Base-by-base conservation (phyloP, 108 stramenopile species). In the Skeletonema marinoi region DNA sequence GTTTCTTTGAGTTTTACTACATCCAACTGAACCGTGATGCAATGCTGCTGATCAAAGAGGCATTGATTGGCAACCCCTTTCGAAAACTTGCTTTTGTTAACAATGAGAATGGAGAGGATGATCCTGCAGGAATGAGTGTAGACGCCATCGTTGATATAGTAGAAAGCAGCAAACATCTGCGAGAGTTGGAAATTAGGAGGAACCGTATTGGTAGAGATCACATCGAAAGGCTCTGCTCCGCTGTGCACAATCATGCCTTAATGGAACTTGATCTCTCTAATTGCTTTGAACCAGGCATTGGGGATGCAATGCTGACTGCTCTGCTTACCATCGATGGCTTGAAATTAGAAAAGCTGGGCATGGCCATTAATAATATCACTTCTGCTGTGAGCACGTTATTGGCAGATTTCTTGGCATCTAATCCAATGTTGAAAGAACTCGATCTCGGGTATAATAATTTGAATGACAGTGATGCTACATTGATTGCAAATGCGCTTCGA, bases 321-420 rank as follows among this genome's bases (percentile, higher is more conserved):
- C 63, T 64, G 12, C 63, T 64, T 7, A 38, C 29, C 0, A 10
- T 0, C 25, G 63, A 0, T 17, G 63, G 11, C 1, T 38, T 19
- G 36, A 13, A 64, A 2, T 39, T 64, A 39, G 36, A 64, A 11
- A 38, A 8, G 35, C 35, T 64, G 1, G 19, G 3, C 19, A 19
- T 64, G 36, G 9, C 21, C 8, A 0, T 0, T 1, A 64, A 64
- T 9, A 12, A 13, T 9, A 64, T 64, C 63, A 38, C 31, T 1
- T 38, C 32, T 7, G 7, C 1, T 35, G 32, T 5, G 19, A 39
- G 6, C 33, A 39, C 32, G 9, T 0, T 19, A 19, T 38, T 64
- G 63, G n/a, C 63, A 38, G 32, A 64, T 64, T 39, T 21, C 63
- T 39, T 64, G 11, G 63, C 63, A 33, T 38, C 35, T 2, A 64